phyloP scores from a whole-genome alignment of 148 eudicot genomes.

The Linanthus parryae region DNA sequence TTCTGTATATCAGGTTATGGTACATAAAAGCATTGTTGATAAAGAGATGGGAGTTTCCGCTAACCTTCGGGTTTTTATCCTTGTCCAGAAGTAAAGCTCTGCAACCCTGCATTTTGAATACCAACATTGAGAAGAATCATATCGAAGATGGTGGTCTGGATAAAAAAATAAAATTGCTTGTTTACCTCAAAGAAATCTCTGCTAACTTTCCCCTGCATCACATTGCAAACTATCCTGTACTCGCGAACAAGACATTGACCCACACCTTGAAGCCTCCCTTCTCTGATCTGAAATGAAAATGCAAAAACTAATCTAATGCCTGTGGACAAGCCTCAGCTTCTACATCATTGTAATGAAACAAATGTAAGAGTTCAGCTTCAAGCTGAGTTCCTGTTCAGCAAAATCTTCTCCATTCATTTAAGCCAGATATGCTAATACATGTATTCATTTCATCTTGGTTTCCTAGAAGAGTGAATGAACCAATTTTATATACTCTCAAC shows the following conservation, averaged over 20 bases:
- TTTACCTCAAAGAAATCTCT: slow-evolving; percentile 79
- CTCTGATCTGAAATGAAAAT: slow-evolving; percentile 60
- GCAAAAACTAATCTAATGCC: background rate
- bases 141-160: no score
- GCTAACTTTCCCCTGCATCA: slow-evolving; percentile 67
- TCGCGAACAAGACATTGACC: slow-evolving; percentile 88
- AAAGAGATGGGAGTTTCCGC: background rate
- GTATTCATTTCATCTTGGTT: no score
- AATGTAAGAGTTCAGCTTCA: no score
- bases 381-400: no score
- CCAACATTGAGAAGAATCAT: slow-evolving; percentile 2
- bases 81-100: slow-evolving; percentile 82
- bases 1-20: no score
- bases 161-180: background rate
- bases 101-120: slow-evolving; percentile 64
- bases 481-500: no score
- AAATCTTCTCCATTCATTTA: no score
- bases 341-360: no score
- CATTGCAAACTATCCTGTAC: slow-evolving; percentile 77
- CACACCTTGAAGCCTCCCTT: slow-evolving; percentile 90
- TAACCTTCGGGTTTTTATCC: slow-evolving; percentile 86
- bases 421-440: no score
- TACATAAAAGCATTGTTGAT: no score
- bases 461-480: no score
- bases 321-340: background rate